Base-by-base conservation (phyloP, 2,329 filamentous ascomycete species). In the Aspergillus felis region DNA sequence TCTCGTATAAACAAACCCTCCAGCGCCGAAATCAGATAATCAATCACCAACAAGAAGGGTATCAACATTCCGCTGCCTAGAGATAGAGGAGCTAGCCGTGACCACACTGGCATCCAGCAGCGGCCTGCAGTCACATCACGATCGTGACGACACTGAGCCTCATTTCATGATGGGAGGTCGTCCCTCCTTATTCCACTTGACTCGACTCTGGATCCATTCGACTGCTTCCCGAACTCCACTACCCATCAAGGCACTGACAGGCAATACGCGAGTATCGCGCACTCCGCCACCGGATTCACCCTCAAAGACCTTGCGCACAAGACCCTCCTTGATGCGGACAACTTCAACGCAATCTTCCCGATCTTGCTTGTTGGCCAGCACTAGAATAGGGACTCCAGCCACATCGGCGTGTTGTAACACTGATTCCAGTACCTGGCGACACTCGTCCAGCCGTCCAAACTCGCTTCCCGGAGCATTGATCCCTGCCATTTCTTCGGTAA, bases 331-430 rank as follows among this genome's bases (percentile, higher is more conserved):
- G 71, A 99, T 97, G 63, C 92, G 82, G 59, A 97, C 93, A 2
- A 97, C 94, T 81, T 99, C 94, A 53, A 97, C 90, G 66, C 93
- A 97, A 75, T 97, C 94, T 76, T 99, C 94, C 1, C 93, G 81
- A 74, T 99, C 94, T 78, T 99, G 94, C 78, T 99, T 99, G 74
- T 99, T 99, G 60, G 94, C 94, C 63, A 99, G 78, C 51, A 99
- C 90, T 56, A 99, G 78, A 55, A 99, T 82, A 24, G 94, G 94
- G 60, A 99, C 92, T 12, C 94, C 93, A 66, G 92, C 90, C 2
- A 93, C 90, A 70, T 96, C 92, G 46, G 89, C 85, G 74, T 93
- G 87, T 71, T 91, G 88, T 67, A 99, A 79, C 51, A 97, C 92
- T 64, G 91, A 89, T 76, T 97, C 93, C 24, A 99, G 82, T 50